Evolutionary conservation across 2,329 filamentous ascomycete species (phyloP), one percentile per base, ranked within the genome.

Genomic region (Penicillium polonicum): DNA sequence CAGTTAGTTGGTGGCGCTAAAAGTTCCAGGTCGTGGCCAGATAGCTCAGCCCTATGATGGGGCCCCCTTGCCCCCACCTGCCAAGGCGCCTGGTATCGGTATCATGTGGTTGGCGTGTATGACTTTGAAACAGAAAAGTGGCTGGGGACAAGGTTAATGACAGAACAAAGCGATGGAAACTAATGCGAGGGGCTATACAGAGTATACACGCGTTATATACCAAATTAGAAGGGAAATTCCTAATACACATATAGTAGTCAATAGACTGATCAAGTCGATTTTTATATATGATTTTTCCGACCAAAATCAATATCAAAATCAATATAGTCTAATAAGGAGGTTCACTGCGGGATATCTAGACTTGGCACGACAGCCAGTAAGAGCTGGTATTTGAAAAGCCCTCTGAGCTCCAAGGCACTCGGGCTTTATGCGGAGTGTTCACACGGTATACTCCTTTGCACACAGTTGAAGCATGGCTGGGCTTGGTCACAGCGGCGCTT

Each of bases 311-410:
- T 54, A 56, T 65, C 48, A 31, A 62, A 62, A 50, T 63, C 57
- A 17, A 65, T 54, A 56, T 65, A 60, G 3, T 65, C 60, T 23
- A 64, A 43, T 36, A 64, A 52, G 17, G 60, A 58, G 52, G 58
- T 65, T 59, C 62, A 62, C 57, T 66, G 59, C 38, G 55, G 59
- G 19, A 57, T 57, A 39, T 65, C 60, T 36, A 65, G 42, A 45
- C 63, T 57, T 19, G 58, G 57, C 41, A 54, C 58, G 39, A 62
- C 58, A 57, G 61, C 63, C 57, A 23, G 23, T 23, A 23, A 23
- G 23, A 23, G 23, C 23, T 1, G 23, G 23, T 23, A 23, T 23
- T 23, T 23, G 23, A 23, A 23, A 23, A 4, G 3, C 23, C 23
- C 21, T 3, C 2, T 23, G 21, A 23, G 21, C 21, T 23, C 23